Conservation (phyloP, 495 filamentous ascomycete genomes). For the Rhypophila decipiens region DNA sequence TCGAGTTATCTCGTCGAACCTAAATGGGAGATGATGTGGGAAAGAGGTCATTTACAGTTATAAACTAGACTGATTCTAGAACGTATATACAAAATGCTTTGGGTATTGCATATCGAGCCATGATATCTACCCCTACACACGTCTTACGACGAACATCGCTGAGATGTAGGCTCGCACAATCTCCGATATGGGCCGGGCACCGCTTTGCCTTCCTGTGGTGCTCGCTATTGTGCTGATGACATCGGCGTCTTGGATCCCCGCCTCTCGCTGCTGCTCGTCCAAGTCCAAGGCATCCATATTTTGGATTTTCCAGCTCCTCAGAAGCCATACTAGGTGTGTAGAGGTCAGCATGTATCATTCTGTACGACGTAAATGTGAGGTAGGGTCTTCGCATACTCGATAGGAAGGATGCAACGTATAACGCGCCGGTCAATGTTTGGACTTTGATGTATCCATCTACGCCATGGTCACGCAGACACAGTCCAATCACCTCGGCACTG, state of each 20-base stretch:
- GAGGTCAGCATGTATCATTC: background rate
- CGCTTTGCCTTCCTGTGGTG: constrained; percentile 1
- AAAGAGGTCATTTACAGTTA: too few relatives aligned
- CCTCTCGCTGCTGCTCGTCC: constrained; percentile 21
- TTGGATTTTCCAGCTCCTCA: constrained; percentile 39
- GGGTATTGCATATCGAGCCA: too few relatives aligned
- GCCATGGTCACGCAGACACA: constrained; percentile 53
- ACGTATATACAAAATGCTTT: too few relatives aligned
- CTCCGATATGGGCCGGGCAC: constrained; percentile 8
- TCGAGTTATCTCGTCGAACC: constrained; percentile 51
- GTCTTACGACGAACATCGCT: constrained; percentile 11
- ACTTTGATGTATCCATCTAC: constrained; percentile 34
- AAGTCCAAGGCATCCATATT: constrained; percentile 27
- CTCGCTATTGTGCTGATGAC: background rate
- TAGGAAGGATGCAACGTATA: constrained; percentile 33
- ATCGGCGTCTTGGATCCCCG: constrained; percentile 16
- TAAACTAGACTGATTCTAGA: too few relatives aligned
- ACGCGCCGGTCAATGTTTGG: constrained; percentile 32
- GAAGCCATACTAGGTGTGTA: constrained; percentile 25
- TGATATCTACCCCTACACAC: constrained; percentile 10
- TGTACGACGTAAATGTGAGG: background rate
- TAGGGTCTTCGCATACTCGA: constrained; percentile 22
- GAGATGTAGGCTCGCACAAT: constrained; percentile 4
- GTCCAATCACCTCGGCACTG: constrained; percentile 62
- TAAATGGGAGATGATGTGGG: too few relatives aligned